Evolutionary conservation across 768 basidiomycete species (phyloP).

Genomic region (Russula sp.): DNA sequence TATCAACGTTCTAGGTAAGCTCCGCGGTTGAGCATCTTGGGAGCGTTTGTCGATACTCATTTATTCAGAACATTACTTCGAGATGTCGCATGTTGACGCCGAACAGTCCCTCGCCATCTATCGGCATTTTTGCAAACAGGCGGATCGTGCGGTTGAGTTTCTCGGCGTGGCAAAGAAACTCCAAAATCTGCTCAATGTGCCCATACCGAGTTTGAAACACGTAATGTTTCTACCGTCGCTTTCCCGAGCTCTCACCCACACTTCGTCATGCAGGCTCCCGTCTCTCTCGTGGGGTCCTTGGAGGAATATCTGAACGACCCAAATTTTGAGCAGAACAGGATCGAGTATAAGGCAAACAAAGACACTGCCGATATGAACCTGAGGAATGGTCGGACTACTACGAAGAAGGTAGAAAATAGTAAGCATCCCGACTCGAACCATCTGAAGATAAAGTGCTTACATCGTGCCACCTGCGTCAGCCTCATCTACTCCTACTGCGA

Average conservation of each 20-base stretch:
- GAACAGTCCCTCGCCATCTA: slow-evolving; percentile 78
- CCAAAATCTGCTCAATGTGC: slow-evolving; percentile 87
- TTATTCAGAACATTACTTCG: slow-evolving; percentile 83
- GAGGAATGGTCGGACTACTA: slow-evolving; percentile 18
- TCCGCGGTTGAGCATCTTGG: slow-evolving; percentile 30
- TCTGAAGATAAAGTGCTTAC: not conserved
- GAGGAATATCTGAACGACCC: slow-evolving; percentile 96
- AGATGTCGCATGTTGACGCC: slow-evolving; percentile 95
- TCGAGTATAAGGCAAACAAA: slow-evolving; percentile 86
- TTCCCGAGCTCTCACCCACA: not conserved
- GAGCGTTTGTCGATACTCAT: slow-evolving; percentile 10
- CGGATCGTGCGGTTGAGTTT: slow-evolving; percentile 88
- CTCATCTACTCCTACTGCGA: slow-evolving; percentile 25
- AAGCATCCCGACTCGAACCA: slow-evolving; percentile 14
- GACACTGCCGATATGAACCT: slow-evolving; percentile 45
- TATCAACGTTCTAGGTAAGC: slow-evolving; percentile 66
- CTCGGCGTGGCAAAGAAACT: slow-evolving; percentile 88
- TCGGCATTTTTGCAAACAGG: slow-evolving; percentile 90
- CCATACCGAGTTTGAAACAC: slow-evolving; percentile 91
- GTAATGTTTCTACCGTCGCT: slow-evolving; percentile 33
- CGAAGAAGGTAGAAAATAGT: slow-evolving; percentile 28
- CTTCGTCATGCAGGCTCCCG: slow-evolving; percentile 60
- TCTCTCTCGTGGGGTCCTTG: slow-evolving; percentile 85
- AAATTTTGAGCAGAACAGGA: slow-evolving; percentile 91
- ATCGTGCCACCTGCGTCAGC: slow-evolving; percentile 14